Percentiles rank a stretch among this genome's conserved stretches.
Conservation (phyloP, 495 filamentous ascomycete genomes). For the Staphylotrichum longicolle region DNA sequence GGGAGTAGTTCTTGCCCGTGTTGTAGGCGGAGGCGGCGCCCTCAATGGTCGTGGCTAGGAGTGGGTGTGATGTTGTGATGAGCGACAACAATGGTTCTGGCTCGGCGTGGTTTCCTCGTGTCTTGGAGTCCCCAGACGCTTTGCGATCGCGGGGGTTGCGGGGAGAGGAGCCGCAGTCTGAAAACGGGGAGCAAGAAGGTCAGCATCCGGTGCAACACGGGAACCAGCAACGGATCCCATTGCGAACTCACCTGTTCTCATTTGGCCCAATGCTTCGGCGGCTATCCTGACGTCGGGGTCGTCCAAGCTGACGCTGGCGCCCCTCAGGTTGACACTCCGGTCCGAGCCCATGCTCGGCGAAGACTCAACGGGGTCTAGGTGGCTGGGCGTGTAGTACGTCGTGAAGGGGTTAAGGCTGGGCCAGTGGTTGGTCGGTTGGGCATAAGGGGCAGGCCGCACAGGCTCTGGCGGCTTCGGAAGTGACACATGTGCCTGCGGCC, state of each 20-base stretch:
- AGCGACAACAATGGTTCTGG: slow-evolving; percentile 76
- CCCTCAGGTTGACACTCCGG: slow-evolving; percentile 37
- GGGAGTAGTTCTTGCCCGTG: slow-evolving; percentile 80
- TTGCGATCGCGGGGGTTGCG: slow-evolving; percentile 18
- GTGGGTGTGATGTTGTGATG: slow-evolving; percentile 73
- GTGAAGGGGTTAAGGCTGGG: slow-evolving; percentile 55
- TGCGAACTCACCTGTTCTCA: slow-evolving; percentile 68
- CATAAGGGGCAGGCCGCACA: slow-evolving; percentile 20
- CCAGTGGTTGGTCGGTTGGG: slow-evolving; percentile 42
- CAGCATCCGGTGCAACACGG: slow-evolving; percentile 11
- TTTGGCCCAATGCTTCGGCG: slow-evolving; percentile 79
- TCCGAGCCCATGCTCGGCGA: slow-evolving; percentile 37
- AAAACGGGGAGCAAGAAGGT: slow-evolving; percentile 1
- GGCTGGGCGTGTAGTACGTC: slow-evolving; percentile 49
- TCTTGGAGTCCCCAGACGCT: slow-evolving; percentile 15
- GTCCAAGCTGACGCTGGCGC: slow-evolving; percentile 67
- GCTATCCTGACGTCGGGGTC: slow-evolving; percentile 78
- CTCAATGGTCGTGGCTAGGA: slow-evolving; percentile 76
- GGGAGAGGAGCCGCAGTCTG: slow-evolving; percentile 58
- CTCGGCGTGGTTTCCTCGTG: slow-evolving; percentile 27
- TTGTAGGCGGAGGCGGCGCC: slow-evolving; percentile 78
- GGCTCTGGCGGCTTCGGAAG: slow-evolving; percentile 29
- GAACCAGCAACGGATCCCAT: neutral
- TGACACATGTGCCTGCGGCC: slow-evolving; percentile 27
- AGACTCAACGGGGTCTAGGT: slow-evolving; percentile 38